Conservation (phyloP, 306 rosid genomes). For the Cicer judaicum region DNA sequence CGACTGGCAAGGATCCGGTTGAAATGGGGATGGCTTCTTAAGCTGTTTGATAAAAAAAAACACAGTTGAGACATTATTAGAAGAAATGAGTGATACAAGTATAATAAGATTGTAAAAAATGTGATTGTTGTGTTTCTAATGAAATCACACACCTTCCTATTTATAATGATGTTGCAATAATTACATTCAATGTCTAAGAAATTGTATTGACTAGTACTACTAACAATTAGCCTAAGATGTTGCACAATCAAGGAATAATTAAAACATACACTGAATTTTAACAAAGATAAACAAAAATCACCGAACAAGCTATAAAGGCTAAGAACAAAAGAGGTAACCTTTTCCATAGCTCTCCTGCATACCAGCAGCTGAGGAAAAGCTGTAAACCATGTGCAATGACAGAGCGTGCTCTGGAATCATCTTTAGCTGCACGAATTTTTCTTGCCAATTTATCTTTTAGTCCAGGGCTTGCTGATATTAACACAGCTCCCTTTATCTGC, state of each 20-base stretch:
- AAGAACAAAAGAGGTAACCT: slow-evolving; percentile 56
- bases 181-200: too few relatives aligned
- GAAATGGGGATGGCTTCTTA: slow-evolving; percentile 85
- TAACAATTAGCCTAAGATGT: too few relatives aligned
- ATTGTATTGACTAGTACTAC: too few relatives aligned
- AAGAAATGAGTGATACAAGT: not conserved
- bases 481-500: slow-evolving; percentile 78
- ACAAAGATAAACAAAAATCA: slow-evolving; percentile 32
- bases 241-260: too few relatives aligned
- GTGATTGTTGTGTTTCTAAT: too few relatives aligned
- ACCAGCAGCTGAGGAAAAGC: slow-evolving; percentile 77
- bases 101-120: too few relatives aligned
- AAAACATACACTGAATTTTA: too few relatives aligned
- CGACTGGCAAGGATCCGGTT: slow-evolving; percentile 62
- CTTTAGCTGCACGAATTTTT: slow-evolving; percentile 77
- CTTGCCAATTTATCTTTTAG: slow-evolving; percentile 69
- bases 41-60: slow-evolving; percentile 54
- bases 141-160: too few relatives aligned
- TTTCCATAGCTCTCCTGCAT: slow-evolving; percentile 79
- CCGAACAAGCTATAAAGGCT: slow-evolving; percentile 29
- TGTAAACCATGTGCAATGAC: slow-evolving; percentile 70
- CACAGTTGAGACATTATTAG: slow-evolving; percentile 7
- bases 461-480: slow-evolving; percentile 95
- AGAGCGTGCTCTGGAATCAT: slow-evolving; percentile 74
- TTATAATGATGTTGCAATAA: too few relatives aligned